Percentiles rank a stretch among this genome's conserved stretches.
Conservation (phyloP, 345 rosid genomes). For the Eucalyptus victrix region DNA sequence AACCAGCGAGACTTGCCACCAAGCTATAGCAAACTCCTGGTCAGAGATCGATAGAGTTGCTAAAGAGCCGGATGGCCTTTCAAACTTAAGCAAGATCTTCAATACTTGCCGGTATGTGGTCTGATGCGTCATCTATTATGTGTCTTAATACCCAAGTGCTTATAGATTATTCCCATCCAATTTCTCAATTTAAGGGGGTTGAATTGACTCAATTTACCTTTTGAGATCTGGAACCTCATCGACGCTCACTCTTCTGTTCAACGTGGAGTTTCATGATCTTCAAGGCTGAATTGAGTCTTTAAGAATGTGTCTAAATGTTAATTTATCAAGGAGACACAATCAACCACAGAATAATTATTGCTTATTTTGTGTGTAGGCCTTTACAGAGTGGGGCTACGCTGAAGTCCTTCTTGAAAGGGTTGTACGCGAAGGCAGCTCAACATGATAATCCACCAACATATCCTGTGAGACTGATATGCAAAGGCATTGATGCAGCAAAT, state of each 20-base stretch:
- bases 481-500: slow-evolving; percentile 10
- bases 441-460: slow-evolving; percentile 13
- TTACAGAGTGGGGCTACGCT: slow-evolving; percentile 6
- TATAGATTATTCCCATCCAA: not conserved
- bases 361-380: not conserved
- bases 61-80: slow-evolving; percentile 25
- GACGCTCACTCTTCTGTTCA: not conserved
- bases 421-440: slow-evolving; percentile 24
- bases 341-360: not conserved
- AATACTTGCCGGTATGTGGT: slow-evolving; percentile 44
- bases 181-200: not conserved
- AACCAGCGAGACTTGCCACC: slow-evolving; percentile 44
- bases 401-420: not conserved
- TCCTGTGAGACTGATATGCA: slow-evolving; percentile 17
- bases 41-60: slow-evolving; percentile 42
- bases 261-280: not conserved
- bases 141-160: not conserved
- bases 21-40: slow-evolving; percentile 53
- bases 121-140: not conserved
- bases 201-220: not conserved
- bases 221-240: not conserved
- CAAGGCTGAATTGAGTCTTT: not conserved
- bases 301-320: not conserved
- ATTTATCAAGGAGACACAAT: not conserved
- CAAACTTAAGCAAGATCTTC: slow-evolving; percentile 40